phyloP scores from a whole-genome alignment of 768 basidiomycete genomes.

The Aureoboletus auriporus region DNA sequence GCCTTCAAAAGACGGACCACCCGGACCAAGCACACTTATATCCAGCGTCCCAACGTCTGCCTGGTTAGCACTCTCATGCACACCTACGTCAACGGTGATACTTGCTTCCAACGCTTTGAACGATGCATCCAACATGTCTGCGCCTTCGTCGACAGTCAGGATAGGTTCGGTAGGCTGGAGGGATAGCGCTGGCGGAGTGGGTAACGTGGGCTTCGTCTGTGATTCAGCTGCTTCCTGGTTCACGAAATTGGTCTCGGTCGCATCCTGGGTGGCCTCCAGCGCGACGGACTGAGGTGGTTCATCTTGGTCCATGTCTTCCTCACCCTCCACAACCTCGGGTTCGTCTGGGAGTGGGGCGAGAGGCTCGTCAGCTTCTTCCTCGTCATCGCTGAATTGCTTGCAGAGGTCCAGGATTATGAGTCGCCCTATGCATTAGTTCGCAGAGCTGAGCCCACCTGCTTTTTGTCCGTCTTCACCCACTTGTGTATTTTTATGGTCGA shows the following conservation, averaged over 20 bases:
- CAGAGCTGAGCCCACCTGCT: constrained; percentile 50
- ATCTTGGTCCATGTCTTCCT: constrained; percentile 73
- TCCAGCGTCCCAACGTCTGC: constrained; percentile 51
- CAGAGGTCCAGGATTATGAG: constrained; percentile 5
- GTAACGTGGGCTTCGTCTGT: constrained; percentile 61
- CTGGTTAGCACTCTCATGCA: constrained; percentile 28
- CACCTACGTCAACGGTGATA: constrained; percentile 40
- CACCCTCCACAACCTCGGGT: constrained; percentile 69
- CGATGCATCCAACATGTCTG: constrained; percentile 48
- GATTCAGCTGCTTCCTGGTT: constrained; percentile 40
- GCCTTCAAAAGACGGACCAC: constrained; percentile 54
- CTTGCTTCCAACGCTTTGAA: constrained; percentile 51
- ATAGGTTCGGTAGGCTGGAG: constrained; percentile 44
- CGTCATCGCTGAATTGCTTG: constrained; percentile 88
- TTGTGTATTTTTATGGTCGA: constrained; percentile 65
- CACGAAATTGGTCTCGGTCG: constrained; percentile 33
- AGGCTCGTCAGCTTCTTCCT: constrained; percentile 74
- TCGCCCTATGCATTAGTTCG: background rate
- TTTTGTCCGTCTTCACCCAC: constrained; percentile 79
- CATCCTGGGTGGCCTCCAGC: constrained; percentile 36
- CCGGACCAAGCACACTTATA: constrained; percentile 61
- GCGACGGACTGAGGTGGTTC: constrained; percentile 43
- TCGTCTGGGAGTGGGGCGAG: constrained; percentile 77
- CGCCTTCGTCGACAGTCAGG: constrained; percentile 35
- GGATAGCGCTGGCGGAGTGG: constrained; percentile 62